A percentile compares a stretch with the other conserved stretches of the same genome.
These are phyloP conservation scores for Aegilops tauschii DNA, from an alignment of 176 grass and related monocot genomes.

Conservation along the genomic window DNA sequence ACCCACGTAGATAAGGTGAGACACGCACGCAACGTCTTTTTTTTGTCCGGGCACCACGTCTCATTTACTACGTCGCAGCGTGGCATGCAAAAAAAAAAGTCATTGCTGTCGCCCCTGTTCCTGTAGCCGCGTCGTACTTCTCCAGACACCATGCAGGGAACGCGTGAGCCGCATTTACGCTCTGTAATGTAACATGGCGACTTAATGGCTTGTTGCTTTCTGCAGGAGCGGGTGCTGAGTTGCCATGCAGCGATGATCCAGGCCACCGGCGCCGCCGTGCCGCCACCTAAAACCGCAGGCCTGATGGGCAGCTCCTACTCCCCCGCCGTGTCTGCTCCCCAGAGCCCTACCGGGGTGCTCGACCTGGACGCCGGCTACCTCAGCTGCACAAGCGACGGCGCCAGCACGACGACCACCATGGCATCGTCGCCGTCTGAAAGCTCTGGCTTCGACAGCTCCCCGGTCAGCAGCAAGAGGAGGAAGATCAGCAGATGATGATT, in stretches of 20 bases:
- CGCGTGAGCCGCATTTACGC: conserved; percentile 36
- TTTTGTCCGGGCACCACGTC: too few relatives aligned
- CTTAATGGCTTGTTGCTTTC: conserved; percentile 28
- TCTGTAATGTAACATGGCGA: not conserved
- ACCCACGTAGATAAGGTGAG: conserved; percentile 74
- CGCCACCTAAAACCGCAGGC: conserved; percentile 17
- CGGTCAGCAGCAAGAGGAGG: conserved; percentile 82
- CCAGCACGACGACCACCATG: not conserved
- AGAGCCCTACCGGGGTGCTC: conserved; percentile 84
- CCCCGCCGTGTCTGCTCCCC: conserved; percentile 34
- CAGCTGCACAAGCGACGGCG: conserved; percentile 57
- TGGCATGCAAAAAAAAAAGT: not conserved
- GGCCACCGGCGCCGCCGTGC: conserved; percentile 31
- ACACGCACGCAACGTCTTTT: not conserved
- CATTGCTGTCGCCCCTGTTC: not conserved
- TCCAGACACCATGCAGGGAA: not conserved
- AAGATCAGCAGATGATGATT: conserved; percentile 77
- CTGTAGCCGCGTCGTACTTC: not conserved
- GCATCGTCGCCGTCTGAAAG: not conserved
- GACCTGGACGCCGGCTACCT: conserved; percentile 91
- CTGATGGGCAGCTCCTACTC: not conserved
- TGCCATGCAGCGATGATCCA: conserved; percentile 55
- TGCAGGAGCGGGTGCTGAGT: conserved; percentile 61
- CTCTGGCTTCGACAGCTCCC: conserved; percentile 34
- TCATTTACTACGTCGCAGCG: not conserved